Conservation (phyloP, 352 stramenopile genomes). For the Phytopythium boreale region DNA sequence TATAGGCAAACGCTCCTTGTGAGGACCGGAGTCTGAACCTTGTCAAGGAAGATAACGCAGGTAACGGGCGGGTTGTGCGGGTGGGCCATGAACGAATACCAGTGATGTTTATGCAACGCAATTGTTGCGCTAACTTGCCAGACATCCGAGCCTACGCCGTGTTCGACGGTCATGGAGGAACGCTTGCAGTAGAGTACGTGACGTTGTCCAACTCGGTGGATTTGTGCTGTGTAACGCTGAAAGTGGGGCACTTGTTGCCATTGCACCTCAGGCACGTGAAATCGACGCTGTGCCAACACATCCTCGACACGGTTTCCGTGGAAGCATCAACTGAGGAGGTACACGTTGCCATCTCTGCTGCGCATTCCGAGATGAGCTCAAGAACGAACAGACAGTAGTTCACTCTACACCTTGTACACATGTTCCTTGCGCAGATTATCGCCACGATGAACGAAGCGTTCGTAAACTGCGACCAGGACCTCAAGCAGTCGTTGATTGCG, state of each 20-base stretch:
- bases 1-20: constrained; percentile 55
- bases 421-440: constrained; percentile 9
- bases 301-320: constrained; percentile 23
- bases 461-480: constrained; percentile 41
- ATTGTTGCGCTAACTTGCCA: constrained; percentile 5
- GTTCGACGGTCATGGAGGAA: constrained; percentile 67
- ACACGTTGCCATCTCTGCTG: no score
- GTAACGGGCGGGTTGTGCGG: constrained; percentile 7
- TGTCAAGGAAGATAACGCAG: constrained; percentile 28
- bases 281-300: constrained; percentile 33
- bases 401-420: neutral
- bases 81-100: no score
- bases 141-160: constrained; percentile 51
- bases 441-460: constrained; percentile 38
- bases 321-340: constrained; percentile 32
- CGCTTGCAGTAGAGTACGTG: constrained; percentile 62
- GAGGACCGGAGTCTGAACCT: constrained; percentile 68
- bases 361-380: no score
- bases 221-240: neutral
- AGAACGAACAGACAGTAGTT: no score
- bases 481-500: constrained; percentile 53
- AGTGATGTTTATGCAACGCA: neutral
- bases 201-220: neutral
- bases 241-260: neutral
- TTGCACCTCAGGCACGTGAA: constrained; percentile 24